Base-by-base conservation (phyloP, 1,284 basidiomycete genomes). In the Marasmius oreades region DNA sequence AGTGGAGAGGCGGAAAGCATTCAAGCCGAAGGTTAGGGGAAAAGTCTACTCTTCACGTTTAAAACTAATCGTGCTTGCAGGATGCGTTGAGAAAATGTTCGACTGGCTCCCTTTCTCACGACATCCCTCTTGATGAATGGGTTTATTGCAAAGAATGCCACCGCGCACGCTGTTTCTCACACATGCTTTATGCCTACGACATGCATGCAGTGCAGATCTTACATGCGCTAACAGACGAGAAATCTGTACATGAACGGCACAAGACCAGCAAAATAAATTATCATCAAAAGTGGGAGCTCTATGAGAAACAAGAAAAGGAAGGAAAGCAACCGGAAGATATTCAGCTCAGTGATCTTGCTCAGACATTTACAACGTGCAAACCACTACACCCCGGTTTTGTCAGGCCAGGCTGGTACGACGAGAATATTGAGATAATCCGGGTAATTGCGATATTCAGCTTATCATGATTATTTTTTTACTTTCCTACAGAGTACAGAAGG, bases 131-230 rank as follows among this genome's bases (percentile, higher is more conserved):
- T 22, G 53, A 61, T 22, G 72, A 65, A 57, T 62, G 57, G 6
- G 59, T 77, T 37, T 60, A 55, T 26, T 88, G 86, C 74, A 74
- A 69, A 48, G 59, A 62, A 28, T 89, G 88, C 60, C 84, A 82
- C 63, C 50, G 55, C 4, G 63, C 70, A 1, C 72, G 61, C 56
- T 88, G 86, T 61, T 84, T 80, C 63, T 58, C 59, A 8, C 83
- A 88, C 63, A 63, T 84, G 6, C 66, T 86, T 3, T 59, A 61
- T n/a, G 46, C 64, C 6, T 62, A 65, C 23, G 73, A 72, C 11
- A 63, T 83, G 24, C 85, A 90, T 66, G 76, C 79, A 1, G 70
- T 77, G 1, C 76, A 81, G 57, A 82, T 79, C 1, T 59, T 88
- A 5, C 59, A 77, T 2, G 61, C 61, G 6, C 55, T 67, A 26